Evolutionary conservation across 2,329 filamentous ascomycete genomes (phyloP).

Genomic region (Dendryphion nanum): DNA sequence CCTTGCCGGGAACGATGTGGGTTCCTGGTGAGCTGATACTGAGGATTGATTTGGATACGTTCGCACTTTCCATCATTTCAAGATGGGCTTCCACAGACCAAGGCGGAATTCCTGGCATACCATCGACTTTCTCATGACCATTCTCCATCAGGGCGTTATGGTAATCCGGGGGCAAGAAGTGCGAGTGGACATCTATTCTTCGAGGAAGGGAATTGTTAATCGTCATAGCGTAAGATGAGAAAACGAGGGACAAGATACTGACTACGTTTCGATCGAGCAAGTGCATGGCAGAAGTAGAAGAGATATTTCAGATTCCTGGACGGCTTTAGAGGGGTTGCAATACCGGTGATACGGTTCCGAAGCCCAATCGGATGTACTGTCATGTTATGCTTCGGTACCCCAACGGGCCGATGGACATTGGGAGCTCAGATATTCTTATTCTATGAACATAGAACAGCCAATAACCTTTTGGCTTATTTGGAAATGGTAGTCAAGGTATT

Average conservation of each 20-base stretch:
- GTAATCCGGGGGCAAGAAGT: slow-evolving; percentile 48
- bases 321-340: too few relatives aligned
- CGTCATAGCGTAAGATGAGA: too few relatives aligned
- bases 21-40: slow-evolving; percentile 57
- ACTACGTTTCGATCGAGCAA: too few relatives aligned
- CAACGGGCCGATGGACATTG: slow-evolving; percentile 2
- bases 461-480: too few relatives aligned
- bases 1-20: slow-evolving; percentile 43
- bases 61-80: slow-evolving; percentile 49
- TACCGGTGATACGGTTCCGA: too few relatives aligned
- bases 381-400: slow-evolving; percentile 3
- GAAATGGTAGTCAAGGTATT: too few relatives aligned
- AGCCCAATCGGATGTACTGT: too few relatives aligned
- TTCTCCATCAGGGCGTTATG: slow-evolving; percentile 39
- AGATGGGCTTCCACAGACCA: slow-evolving; percentile 52
- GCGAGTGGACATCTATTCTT: slow-evolving; percentile 50
- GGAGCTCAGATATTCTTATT: too few relatives aligned
- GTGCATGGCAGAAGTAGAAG: too few relatives aligned
- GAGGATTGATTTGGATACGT: slow-evolving; percentile 54
- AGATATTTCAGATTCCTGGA: too few relatives aligned
- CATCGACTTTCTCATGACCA: slow-evolving; percentile 48
- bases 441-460: too few relatives aligned
- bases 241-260: too few relatives aligned
- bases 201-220: slow-evolving; percentile 15
- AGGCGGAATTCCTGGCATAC: slow-evolving; percentile 49